Evolutionary conservation across 495 filamentous ascomycete species (phyloP).

Genomic region (Lasiosphaeris hirsuta): DNA sequence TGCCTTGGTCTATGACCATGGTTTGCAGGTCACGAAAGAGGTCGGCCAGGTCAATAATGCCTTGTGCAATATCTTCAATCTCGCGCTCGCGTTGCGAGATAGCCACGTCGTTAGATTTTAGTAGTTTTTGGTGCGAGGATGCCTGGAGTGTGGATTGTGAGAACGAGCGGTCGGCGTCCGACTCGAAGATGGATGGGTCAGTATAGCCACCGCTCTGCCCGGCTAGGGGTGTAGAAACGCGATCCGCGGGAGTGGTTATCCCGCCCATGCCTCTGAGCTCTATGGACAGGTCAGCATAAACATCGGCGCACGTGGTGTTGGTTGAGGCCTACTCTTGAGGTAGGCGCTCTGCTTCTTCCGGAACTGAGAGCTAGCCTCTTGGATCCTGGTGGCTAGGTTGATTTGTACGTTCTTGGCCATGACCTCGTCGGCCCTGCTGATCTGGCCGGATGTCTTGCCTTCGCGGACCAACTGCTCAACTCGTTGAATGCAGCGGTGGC

Average conservation of each 20-base stretch:
- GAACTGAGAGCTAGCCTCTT: slow-evolving; percentile 89
- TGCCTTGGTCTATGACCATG: slow-evolving; percentile 98
- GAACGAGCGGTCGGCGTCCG: slow-evolving; percentile 85
- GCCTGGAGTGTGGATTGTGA: slow-evolving; percentile 84
- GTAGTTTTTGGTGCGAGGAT: slow-evolving; percentile 56
- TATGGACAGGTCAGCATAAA: slow-evolving; percentile 34
- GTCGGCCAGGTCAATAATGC: slow-evolving; percentile 93
- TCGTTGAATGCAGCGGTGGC: slow-evolving; percentile 80
- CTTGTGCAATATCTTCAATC: slow-evolving; percentile 95
- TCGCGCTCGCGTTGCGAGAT: slow-evolving; percentile 94
- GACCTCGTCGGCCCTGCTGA: slow-evolving; percentile 79
- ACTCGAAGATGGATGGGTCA: slow-evolving; percentile 82
- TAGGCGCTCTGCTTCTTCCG: slow-evolving; percentile 96
- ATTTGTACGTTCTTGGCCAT: slow-evolving; percentile 97
- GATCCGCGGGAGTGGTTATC: slow-evolving; percentile 42
- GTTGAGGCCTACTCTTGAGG: slow-evolving; percentile 68
- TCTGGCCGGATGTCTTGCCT: slow-evolving; percentile 59
- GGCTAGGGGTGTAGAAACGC: slow-evolving; percentile 58
- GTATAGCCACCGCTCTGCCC: slow-evolving; percentile 27
- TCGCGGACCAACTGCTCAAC: slow-evolving; percentile 83
- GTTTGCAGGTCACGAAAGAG: slow-evolving; percentile 93
- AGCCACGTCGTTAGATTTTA: slow-evolving; percentile 73
- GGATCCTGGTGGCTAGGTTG: slow-evolving; percentile 78
- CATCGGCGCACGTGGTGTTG: not conserved
- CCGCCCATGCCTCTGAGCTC: slow-evolving; percentile 76